Evolutionary conservation across 1,284 basidiomycete species (phyloP).

Genomic region (Cutaneotrichosporon sp.): DNA sequence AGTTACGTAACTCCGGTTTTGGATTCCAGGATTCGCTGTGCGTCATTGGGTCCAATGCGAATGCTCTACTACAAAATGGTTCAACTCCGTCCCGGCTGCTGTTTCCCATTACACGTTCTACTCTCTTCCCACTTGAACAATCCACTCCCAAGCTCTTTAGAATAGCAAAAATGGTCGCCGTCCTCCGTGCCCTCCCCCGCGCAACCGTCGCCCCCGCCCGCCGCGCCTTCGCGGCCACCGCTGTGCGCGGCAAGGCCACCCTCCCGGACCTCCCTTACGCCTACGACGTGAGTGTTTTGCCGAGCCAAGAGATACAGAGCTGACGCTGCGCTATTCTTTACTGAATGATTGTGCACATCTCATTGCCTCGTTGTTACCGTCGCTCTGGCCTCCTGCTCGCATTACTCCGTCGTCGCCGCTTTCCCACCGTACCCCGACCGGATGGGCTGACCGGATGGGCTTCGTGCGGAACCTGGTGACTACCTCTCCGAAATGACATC

Average conservation of each 20-base stretch:
- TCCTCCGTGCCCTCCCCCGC: conserved; percentile 19
- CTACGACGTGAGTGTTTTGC: conserved; percentile 64
- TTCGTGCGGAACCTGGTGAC: background rate
- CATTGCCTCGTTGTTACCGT: background rate
- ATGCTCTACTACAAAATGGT: no score
- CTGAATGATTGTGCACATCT: background rate
- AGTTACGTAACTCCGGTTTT: no score
- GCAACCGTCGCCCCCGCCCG: conserved; percentile 5
- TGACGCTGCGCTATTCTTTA: background rate
- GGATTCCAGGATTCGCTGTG: no score
- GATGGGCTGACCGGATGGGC: no score
- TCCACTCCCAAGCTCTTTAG: no score
- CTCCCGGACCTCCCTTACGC: conserved; percentile 84
- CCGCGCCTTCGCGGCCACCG: conserved; percentile 16
- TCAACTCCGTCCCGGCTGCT: background rate
- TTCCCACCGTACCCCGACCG: no score
- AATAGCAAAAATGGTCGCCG: conserved; percentile 12
- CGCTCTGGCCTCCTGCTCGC: background rate
- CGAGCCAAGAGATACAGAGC: background rate
- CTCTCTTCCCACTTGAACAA: background rate
- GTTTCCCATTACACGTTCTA: no score
- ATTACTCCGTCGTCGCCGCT: background rate
- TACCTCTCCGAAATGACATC: background rate
- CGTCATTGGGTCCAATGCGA: no score
- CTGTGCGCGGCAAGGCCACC: conserved; percentile 50